Conservation (phyloP, 768 basidiomycete species). For the Phlebiopsis flavidoalba region DNA sequence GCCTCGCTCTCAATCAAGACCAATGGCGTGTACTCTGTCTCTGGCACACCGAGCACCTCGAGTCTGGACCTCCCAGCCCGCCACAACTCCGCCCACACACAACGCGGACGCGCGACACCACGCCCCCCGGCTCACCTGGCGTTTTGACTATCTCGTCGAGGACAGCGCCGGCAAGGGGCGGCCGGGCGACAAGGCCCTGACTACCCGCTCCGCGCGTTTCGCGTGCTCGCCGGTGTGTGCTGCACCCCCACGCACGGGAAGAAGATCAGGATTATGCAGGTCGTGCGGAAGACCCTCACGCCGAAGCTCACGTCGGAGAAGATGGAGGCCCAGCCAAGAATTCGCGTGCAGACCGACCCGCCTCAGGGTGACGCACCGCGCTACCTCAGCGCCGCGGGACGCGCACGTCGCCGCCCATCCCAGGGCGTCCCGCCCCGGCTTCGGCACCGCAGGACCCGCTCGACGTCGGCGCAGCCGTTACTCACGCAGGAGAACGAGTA, state of each 20-base stretch:
- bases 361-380: background rate
- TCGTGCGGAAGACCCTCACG: slow-evolving; percentile 64
- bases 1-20: slow-evolving; percentile 63
- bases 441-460: background rate
- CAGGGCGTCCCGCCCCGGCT: background rate
- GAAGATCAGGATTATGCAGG: slow-evolving; percentile 54
- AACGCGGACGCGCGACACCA: no score
- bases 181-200: slow-evolving; percentile 45
- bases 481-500: background rate
- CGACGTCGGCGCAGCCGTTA: background rate
- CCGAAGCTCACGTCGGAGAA: slow-evolving; percentile 64
- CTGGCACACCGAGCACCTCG: slow-evolving; percentile 49
- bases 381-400: background rate
- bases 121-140: slow-evolving; percentile 62
- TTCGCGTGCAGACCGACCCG: background rate
- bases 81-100: slow-evolving; percentile 34
- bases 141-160: slow-evolving; percentile 65
- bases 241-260: slow-evolving; percentile 66
- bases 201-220: slow-evolving; percentile 58
- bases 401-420: background rate
- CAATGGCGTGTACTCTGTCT: slow-evolving; percentile 73
- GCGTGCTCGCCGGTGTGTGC: slow-evolving; percentile 59
- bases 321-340: slow-evolving; percentile 27
- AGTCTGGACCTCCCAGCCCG: background rate
- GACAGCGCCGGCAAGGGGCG: slow-evolving; percentile 27